Conservation (phyloP, 139 green algal species). For the Chlorella sp. region DNA sequence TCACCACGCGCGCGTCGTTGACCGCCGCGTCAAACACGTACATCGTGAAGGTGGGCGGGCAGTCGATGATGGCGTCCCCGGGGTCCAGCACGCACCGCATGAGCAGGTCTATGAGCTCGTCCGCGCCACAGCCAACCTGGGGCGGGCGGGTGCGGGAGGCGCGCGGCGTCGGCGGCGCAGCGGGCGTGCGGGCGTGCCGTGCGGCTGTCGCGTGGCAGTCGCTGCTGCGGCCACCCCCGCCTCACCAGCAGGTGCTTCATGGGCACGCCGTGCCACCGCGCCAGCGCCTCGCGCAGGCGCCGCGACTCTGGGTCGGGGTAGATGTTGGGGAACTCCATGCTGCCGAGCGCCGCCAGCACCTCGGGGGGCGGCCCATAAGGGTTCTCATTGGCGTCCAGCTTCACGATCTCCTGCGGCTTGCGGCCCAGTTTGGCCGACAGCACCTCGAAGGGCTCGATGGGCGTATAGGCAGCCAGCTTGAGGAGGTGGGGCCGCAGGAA, state of each 20-base stretch:
- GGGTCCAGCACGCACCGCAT: conserved; percentile 94
- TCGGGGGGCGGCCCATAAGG: conserved; percentile 97
- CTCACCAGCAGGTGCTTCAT: conserved; percentile 91
- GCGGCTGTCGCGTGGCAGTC: too few species aligned
- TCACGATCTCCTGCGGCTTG: conserved; percentile 91
- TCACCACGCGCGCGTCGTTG: conserved; percentile 84
- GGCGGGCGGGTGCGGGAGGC: too few species aligned
- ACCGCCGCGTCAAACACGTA: conserved; percentile 98
- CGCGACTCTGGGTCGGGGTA: conserved; percentile 97
- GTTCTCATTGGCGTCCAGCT: conserved; percentile 99
- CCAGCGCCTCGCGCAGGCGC: conserved; percentile 75
- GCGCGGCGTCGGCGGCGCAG: too few species aligned
- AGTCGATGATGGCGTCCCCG: conserved; percentile 93
- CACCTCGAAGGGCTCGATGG: conserved; percentile 98
- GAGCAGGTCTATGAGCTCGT: conserved; percentile 95
- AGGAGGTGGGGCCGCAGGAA: conserved; percentile 93
- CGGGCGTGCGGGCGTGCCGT: too few species aligned
- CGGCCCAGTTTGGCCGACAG: conserved; percentile 79
- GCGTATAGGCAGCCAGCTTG: conserved; percentile 92
- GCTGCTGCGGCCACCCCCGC: neutral
- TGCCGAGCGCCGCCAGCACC: conserved; percentile 86
- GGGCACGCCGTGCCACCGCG: conserved; percentile 71
- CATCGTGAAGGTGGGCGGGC: conserved; percentile 97
- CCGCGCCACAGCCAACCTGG: conserved; percentile 93
- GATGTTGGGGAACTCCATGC: conserved; percentile 93